These are phyloP conservation scores for Chlamydomonas reinhardtii DNA, from an alignment of 163 green algal genomes.

Conservation along the genomic window DNA sequence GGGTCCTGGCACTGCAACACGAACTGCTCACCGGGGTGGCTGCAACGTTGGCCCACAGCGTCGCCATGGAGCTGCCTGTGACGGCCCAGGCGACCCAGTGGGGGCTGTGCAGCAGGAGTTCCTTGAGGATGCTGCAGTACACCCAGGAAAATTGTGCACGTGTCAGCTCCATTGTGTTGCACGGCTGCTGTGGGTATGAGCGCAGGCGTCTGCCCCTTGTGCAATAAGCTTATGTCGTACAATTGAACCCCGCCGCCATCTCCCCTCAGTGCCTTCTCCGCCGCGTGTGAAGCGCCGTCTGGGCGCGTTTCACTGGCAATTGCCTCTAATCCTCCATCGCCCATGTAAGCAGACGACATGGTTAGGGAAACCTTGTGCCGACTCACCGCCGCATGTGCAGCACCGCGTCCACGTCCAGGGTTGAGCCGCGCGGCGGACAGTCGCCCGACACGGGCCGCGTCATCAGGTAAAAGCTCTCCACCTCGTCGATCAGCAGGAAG, in stretches of 20 bases:
- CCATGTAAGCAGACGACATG: not conserved
- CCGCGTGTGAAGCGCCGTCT: not conserved
- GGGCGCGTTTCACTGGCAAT: not conserved
- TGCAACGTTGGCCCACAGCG: conserved; percentile 38
- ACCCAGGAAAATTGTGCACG: not conserved
- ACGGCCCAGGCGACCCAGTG: conserved; percentile 34
- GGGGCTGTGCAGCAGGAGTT: conserved; percentile 40
- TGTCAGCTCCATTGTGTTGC: not conserved
- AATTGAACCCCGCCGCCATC: not conserved
- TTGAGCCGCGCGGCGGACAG: not conserved
- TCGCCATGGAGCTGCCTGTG: no score
- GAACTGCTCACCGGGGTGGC: conserved; percentile 25
- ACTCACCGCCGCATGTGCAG: conserved; percentile 32
- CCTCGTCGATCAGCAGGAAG: conserved; percentile 43
- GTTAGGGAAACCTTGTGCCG: not conserved
- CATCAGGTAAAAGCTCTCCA: conserved; percentile 44
- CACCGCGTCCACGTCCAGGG: conserved; percentile 18
- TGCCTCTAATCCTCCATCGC: conserved; percentile 6
- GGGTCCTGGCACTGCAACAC: not conserved
- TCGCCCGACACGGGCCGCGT: not conserved
- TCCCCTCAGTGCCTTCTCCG: not conserved
- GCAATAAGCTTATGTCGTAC: not conserved
- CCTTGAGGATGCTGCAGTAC: conserved; percentile 33
- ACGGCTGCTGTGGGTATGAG: not conserved
- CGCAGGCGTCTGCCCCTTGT: not conserved